These are phyloP conservation scores for Paspalum notatum DNA, from an alignment of 176 grass and related monocot species.

Conservation along the genomic window DNA sequence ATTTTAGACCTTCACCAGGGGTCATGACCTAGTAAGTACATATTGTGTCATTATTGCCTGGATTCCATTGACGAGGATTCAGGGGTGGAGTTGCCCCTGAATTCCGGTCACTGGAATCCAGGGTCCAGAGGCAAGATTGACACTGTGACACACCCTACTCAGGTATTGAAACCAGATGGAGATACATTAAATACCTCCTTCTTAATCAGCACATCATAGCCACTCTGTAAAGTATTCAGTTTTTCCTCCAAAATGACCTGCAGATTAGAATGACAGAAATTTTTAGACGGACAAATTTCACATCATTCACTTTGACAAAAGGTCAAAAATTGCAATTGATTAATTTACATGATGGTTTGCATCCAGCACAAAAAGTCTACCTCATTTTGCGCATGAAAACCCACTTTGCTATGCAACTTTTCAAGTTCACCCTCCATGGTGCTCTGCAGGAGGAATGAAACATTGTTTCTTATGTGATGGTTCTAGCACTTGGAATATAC, in stretches of 20 bases:
- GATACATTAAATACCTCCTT: conserved; percentile 62
- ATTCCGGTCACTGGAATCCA: conserved; percentile 2
- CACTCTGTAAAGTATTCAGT: conserved; percentile 66
- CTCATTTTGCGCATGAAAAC: conserved; percentile 53
- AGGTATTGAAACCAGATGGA: conserved; percentile 39
- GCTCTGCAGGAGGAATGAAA: conserved; percentile 44
- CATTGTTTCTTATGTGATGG: conserved; percentile 16
- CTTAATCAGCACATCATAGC: conserved; percentile 57
- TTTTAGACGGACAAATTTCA: conserved; percentile 22
- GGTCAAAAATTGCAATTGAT: conserved; percentile 31
- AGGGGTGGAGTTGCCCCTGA: neutral
- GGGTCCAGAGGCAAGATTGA: conserved; percentile 19
- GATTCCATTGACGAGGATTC: too few species aligned
- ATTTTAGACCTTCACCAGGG: neutral
- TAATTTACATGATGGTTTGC: conserved; percentile 26
- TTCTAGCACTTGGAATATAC: conserved; percentile 24
- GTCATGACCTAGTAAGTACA: too few species aligned
- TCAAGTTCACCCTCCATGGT: conserved; percentile 57
- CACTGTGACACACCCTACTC: neutral
- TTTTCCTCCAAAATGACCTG: conserved; percentile 66
- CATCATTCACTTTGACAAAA: conserved; percentile 10
- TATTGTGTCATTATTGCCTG: too few species aligned
- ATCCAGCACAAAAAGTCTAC: conserved; percentile 44
- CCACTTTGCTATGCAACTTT: conserved; percentile 65
- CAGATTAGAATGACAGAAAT: conserved; percentile 2